Evolutionary conservation across 116 monocot genomes (phyloP).

Genomic region (Cymodocea nodosa): DNA sequence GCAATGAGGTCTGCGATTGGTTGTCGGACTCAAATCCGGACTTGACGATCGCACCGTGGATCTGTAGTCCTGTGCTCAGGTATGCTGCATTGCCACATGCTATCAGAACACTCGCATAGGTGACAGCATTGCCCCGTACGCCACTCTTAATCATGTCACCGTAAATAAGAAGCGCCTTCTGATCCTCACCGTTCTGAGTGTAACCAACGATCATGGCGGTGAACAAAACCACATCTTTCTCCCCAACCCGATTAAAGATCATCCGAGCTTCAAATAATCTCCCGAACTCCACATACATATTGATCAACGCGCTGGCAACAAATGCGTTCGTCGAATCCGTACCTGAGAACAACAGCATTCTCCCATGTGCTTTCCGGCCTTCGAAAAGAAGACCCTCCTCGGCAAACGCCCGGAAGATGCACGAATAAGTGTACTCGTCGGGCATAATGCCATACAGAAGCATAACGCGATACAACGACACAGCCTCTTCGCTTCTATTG

Average conservation of each 20-base stretch:
- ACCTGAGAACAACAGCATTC: conserved; percentile 19
- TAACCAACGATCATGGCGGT: conserved; percentile 54
- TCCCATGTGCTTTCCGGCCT: conserved; percentile 26
- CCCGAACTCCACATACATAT: conserved; percentile 57
- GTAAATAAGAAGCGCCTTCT: conserved; percentile 25
- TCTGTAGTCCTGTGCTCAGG: conserved; percentile 10
- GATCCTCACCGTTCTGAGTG: conserved; percentile 39
- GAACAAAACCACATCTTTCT: conserved; percentile 52
- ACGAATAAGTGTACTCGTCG: conserved; percentile 51
- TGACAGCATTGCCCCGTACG: conserved; percentile 43
- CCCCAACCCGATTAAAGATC: conserved; percentile 14
- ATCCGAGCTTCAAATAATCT: conserved; percentile 21
- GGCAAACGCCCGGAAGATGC: conserved; percentile 32
- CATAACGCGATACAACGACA: conserved; percentile 29
- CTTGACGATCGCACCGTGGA: conserved; percentile 24
- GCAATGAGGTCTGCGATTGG: conserved; percentile 31
- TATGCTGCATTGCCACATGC: conserved; percentile 36
- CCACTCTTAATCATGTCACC: conserved; percentile 19
- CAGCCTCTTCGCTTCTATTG: conserved; percentile 19
- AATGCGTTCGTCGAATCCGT: conserved; percentile 19
- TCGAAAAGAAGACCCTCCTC: conserved; percentile 12
- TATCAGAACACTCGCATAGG: conserved; percentile 55
- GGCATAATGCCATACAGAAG: conserved; percentile 13
- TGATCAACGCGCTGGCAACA: conserved; percentile 39
- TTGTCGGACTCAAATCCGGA: conserved; percentile 11